These are phyloP conservation scores for Cyberlindnera veronae DNA, from an alignment of 805 yeast genomes.

Conservation along the genomic window DNA sequence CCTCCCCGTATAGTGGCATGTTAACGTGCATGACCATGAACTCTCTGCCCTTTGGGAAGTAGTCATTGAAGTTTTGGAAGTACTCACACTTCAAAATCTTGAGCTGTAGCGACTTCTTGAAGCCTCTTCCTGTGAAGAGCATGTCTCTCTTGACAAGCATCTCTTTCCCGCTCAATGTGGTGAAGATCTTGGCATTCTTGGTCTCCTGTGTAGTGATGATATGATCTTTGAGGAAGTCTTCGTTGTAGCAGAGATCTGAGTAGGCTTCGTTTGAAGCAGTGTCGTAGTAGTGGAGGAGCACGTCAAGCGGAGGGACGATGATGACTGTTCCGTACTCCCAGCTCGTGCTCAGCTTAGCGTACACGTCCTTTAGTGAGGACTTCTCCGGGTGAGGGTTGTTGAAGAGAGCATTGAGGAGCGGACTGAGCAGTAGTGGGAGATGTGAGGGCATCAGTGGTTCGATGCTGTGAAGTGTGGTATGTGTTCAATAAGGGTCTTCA, in stretches of 20 bases:
- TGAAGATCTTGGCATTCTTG: constrained; percentile 37
- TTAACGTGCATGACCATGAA: constrained; percentile 59
- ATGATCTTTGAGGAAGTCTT: constrained; percentile 63
- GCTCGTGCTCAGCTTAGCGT: constrained; percentile 35
- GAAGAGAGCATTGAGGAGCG: constrained; percentile 61
- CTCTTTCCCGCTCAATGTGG: constrained; percentile 54
- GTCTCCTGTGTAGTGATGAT: constrained; percentile 41
- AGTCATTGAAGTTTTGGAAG: constrained; percentile 50
- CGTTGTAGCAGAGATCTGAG: constrained; percentile 51
- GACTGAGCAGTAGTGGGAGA: constrained; percentile 56
- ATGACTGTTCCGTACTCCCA: constrained; percentile 47
- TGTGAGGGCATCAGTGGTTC: constrained; percentile 37
- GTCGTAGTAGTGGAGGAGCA: constrained; percentile 41
- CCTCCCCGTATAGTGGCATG: constrained; percentile 47
- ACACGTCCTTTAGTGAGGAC: constrained; percentile 46
- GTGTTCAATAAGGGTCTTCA: neutral
- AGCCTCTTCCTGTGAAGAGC: constrained; percentile 58
- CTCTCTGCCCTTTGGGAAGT: constrained; percentile 52
- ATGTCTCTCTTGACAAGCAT: constrained; percentile 52
- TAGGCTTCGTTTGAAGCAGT: constrained; percentile 36
- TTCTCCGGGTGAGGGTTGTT: constrained; percentile 53
- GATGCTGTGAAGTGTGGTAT: neutral
- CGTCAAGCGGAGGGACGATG: constrained; percentile 58
- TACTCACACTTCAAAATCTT: constrained; percentile 44
- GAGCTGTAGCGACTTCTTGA: constrained; percentile 41